A percentile compares a stretch with the other conserved stretches of the same genome.
Evolutionary conservation across 164 flowering plant species (phyloP).

Genomic region (Hamamelis virginiana): DNA sequence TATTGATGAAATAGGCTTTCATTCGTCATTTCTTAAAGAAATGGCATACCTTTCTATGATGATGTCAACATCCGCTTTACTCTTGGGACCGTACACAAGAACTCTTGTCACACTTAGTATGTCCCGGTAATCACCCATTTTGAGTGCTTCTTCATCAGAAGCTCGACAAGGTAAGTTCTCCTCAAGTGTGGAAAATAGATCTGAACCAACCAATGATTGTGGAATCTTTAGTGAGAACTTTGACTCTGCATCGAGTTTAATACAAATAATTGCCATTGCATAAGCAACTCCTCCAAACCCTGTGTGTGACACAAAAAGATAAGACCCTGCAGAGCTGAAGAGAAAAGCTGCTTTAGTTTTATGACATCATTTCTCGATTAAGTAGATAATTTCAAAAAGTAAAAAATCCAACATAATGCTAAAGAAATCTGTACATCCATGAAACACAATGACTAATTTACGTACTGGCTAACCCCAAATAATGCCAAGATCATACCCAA

Average conservation of each 20-base stretch:
- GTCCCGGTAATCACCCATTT: constrained; percentile 83
- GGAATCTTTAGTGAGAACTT: constrained; percentile 27
- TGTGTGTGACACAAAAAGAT: constrained; percentile 92
- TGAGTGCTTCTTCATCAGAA: constrained; percentile 58
- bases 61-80: constrained; percentile 80
- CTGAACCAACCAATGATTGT: constrained; percentile 23
- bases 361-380: not conserved
- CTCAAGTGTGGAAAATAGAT: constrained; percentile 20
- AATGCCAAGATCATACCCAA: not conserved
- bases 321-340: constrained; percentile 74
- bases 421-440: not conserved
- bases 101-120: constrained; percentile 89
- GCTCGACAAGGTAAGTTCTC: constrained; percentile 28
- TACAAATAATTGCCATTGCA: constrained; percentile 91
- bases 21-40: not conserved
- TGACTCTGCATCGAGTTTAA: constrained; percentile 56
- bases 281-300: constrained; percentile 94
- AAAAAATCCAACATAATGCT: not conserved
- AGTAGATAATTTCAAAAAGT: not conserved
- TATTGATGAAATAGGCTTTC: not conserved
- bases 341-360: constrained; percentile 8
- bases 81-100: constrained; percentile 78
- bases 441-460: not conserved
- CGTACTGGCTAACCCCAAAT: not conserved
- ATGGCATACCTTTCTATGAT: constrained; percentile 69